phyloP scores from a whole-genome alignment of 2,329 filamentous ascomycete species.

The Fusarium tuaranense region DNA sequence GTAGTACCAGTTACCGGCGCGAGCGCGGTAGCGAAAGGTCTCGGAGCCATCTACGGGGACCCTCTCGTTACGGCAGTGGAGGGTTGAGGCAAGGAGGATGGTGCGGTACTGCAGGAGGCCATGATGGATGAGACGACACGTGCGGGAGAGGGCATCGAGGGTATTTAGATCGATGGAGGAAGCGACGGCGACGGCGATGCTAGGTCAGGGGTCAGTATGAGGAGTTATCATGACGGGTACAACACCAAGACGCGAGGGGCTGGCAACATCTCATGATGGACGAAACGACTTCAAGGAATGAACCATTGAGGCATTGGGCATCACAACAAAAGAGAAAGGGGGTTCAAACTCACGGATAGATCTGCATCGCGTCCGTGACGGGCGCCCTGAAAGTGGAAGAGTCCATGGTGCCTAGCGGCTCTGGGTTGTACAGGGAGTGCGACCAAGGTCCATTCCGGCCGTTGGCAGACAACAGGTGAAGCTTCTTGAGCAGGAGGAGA shows the following conservation, averaged over 20 bases:
- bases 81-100: constrained; percentile 78
- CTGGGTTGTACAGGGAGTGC: constrained; percentile 41
- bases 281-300: neutral
- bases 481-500: constrained; percentile 42
- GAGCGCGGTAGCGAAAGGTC: constrained; percentile 67
- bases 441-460: constrained; percentile 45
- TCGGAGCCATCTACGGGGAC: constrained; percentile 66
- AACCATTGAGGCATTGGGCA: constrained; percentile 14
- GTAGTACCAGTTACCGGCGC: constrained; percentile 69
- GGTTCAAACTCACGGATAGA: constrained; percentile 42
- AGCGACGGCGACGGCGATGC: constrained; percentile 81
- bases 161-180: constrained; percentile 87
- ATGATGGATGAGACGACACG: constrained; percentile 82
- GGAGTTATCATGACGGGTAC: constrained; percentile 24
- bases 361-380: constrained; percentile 42
- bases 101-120: constrained; percentile 83
- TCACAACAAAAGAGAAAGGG: neutral
- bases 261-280: constrained; percentile 31
- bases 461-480: constrained; percentile 40
- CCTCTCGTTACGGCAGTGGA: constrained; percentile 83
- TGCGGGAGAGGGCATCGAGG: constrained; percentile 83
- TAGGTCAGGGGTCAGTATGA: constrained; percentile 53
- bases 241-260: neutral
- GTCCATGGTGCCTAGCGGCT: constrained; percentile 43
- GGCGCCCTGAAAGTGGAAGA: constrained; percentile 39